Base-by-base conservation (phyloP, 139 green algal species). In the Chlamydomonas schloesseri region DNA sequence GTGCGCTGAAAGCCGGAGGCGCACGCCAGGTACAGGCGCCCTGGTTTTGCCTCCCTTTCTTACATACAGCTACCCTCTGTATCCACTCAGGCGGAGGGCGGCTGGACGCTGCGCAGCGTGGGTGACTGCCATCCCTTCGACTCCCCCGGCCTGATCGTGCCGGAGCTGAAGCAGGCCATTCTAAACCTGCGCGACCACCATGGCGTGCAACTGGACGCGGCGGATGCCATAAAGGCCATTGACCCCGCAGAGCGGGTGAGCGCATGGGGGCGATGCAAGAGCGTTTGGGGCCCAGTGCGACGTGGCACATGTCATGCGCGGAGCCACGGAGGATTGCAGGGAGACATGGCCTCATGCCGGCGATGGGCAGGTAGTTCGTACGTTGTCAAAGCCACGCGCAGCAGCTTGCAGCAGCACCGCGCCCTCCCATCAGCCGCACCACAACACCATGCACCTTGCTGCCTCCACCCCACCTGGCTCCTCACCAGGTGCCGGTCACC, bases 141-240 rank as follows among this genome's bases (percentile, higher is more conserved):
- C 65, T 46, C 46, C 0, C 79, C 79, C 4, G 79, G 79, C 10
- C 65, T 74, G 11, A 75, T 85, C 23, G 33, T 85, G 3, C 79
- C 79, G n/a, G 79, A 85, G 65, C 67, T 85, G 65, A 85, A 85
- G 79, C 65, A 33, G 18, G 46, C 46, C 42, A 85, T 85, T 20
- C 65, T 75, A 65, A 47, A 75, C n/a, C 79, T 85, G 31, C 79
- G 79, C 26, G 79, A 85, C 79, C 68, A 75, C 13, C 47, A 69
- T 33, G 81, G 75, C 3, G 84, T 90, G 57, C 50, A 74, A 1
- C 70, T 92, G 73, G 89, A 92, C 31, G 73, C 73, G 18, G 81
- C 67, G 4, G 79, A 85, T n/a, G 75, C 75, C 42, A 50, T 50
- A 13, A 47, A 76, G 79, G 65, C 55, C 29, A 18, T 85, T n/a